A percentile compares a stretch with the other conserved stretches of the same genome.
These are phyloP conservation scores for Leptodermis oblonga DNA, from an alignment of 257 asterid genomes.

Conservation along the genomic window DNA sequence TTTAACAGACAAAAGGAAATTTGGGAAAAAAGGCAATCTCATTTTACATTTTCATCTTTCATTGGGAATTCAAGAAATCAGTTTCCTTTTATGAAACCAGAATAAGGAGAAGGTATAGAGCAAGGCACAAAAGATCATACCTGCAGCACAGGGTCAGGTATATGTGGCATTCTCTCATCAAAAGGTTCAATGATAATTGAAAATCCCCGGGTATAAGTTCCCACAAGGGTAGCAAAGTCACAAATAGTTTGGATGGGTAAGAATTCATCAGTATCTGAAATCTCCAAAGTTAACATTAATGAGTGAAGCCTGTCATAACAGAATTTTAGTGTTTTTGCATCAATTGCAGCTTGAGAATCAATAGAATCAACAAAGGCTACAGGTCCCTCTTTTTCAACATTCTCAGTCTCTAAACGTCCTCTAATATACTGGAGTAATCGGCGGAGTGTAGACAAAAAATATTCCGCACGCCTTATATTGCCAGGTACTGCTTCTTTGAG, in stretches of 20 bases:
- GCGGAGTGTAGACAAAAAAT: conserved; percentile 84
- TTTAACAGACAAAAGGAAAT: background rate
- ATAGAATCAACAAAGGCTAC: conserved; percentile 90
- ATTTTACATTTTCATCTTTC: background rate
- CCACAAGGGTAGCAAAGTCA: conserved; percentile 94
- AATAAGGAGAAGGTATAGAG: background rate
- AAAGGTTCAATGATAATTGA: conserved; percentile 90
- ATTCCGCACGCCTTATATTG: conserved; percentile 94
- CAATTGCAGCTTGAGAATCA: conserved; percentile 84
- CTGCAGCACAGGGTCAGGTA: conserved; percentile 98
- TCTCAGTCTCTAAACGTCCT: conserved; percentile 71
- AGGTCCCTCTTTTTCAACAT: conserved; percentile 95
- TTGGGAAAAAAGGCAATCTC: background rate
- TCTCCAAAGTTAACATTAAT: conserved; percentile 89
- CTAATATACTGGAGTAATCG: conserved; percentile 82
- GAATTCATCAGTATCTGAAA: conserved; percentile 91
- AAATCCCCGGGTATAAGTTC: conserved; percentile 89
- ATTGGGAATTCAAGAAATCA: background rate
- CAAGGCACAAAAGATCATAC: conserved; percentile 28
- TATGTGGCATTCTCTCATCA: conserved; percentile 98
- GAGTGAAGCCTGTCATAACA: conserved; percentile 97
- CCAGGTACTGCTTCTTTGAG: conserved; percentile 98
- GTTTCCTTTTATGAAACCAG: background rate
- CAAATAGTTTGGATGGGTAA: conserved; percentile 87
- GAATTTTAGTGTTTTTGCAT: conserved; percentile 84